Evolutionary conservation across 306 rosid genomes (phyloP), one percentile per base, ranked within the genome.

Genomic region (Malus sylvestris): DNA sequence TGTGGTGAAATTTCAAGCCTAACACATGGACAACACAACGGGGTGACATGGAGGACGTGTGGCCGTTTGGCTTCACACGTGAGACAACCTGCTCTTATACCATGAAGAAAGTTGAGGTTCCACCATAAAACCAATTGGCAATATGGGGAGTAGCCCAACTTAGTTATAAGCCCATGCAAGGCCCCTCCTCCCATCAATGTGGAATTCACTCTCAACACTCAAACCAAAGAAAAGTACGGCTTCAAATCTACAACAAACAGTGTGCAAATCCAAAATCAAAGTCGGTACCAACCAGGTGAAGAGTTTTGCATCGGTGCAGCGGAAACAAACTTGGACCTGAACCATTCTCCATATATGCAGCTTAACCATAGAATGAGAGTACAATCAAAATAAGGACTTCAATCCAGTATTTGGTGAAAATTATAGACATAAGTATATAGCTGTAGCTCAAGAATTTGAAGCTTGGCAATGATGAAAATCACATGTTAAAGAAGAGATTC

Each of bases 261-360:
- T 61, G 67, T 71, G 61, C 58, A 74, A 75, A 71, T 61, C 20
- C 33, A 77, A 40, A 65, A 40, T 42, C 61, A 66, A 22, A 57
- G 69, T 67, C 40, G 45, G 67, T 76, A 81, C 87, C 70, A 69
- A 86, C 90, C 90, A 86, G 82, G 70, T 86, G 90, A 81, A 86
- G 66, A 49, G 90, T 86, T 80, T 83, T 86, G 84, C 84, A 76
- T 64, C 86, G 79, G 74, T 86, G 89, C 79, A 86, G 61, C 19
- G 89, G 89, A 68, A 78, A 78, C 75, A 86, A 65, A 78, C 87
- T 71, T 25, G 82, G 83, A 45, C 80, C 79, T 57, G 79, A 80
- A 77, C 83, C 89, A 51, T 53, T 81, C 30, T 93, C 94, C 96
- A 93, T 93, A 63, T 38, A 78, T 82, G 83, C 82, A 45, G 78